A percentile compares a stretch with the other conserved stretches of the same genome.
These are phyloP conservation scores for Eragrostis tef DNA, from an alignment of 202 grass and related monocot genomes.

Conservation along the genomic window DNA sequence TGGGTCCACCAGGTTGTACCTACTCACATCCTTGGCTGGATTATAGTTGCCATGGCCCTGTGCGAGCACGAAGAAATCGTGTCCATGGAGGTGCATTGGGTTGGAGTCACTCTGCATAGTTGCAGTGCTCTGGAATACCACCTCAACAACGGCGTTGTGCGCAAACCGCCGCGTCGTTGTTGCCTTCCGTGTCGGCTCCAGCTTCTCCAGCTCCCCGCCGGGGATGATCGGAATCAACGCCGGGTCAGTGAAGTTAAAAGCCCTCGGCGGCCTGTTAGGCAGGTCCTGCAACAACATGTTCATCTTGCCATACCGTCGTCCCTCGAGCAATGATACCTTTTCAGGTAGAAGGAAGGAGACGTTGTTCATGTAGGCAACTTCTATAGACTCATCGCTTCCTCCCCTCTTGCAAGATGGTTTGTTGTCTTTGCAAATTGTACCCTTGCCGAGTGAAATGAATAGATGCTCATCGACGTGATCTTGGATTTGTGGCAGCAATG, in stretches of 20 bases:
- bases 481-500: neutral
- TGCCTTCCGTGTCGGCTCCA: neutral
- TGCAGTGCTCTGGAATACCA: neutral
- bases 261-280: neutral
- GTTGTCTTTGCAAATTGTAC: neutral
- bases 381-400: neutral
- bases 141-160: neutral
- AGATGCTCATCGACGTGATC: neutral
- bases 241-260: neutral
- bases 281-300: neutral
- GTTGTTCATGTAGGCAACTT: neutral
- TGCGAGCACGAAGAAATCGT: slow-evolving; percentile 54
- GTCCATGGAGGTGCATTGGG: neutral
- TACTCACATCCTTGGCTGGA: slow-evolving; percentile 27
- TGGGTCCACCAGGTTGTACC: slow-evolving; percentile 58
- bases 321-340: neutral
- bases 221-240: neutral
- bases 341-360: neutral
- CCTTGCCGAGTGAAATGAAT: neutral
- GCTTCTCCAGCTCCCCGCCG: neutral
- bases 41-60: slow-evolving; percentile 61
- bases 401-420: neutral
- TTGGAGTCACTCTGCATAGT: neutral
- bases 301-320: neutral
- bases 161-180: neutral